Evolutionary conservation across 2,329 filamentous ascomycete species (phyloP).

Genomic region (Sphaerulina musiva): DNA sequence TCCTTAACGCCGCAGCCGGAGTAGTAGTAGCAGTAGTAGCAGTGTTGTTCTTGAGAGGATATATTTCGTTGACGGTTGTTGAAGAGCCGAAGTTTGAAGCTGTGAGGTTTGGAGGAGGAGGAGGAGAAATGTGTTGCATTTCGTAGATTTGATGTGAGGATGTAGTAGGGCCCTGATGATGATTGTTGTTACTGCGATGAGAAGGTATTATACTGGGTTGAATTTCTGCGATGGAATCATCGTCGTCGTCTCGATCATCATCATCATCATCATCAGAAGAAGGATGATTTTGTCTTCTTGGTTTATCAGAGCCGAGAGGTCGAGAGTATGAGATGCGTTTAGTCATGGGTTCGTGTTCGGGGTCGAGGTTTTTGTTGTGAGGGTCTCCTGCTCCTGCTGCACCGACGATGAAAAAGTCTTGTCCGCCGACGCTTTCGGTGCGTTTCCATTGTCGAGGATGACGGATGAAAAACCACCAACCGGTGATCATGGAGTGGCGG

Average conservation of each 20-base stretch:
- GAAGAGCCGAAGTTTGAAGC: background rate
- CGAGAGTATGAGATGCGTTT: constrained; percentile 11
- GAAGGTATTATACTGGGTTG: background rate
- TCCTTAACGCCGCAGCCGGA: background rate
- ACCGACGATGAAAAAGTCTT: constrained; percentile 14
- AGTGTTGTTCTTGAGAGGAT: background rate
- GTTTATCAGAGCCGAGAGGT: background rate
- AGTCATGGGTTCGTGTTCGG: background rate
- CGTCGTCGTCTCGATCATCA: background rate
- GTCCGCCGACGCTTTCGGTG: constrained; percentile 8
- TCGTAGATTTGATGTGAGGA: background rate
- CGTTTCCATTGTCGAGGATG: constrained; percentile 11
- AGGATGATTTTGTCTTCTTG: no score
- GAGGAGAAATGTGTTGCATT: background rate
- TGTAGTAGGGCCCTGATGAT: no score
- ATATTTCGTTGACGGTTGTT: background rate
- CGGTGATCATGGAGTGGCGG: constrained; percentile 66
- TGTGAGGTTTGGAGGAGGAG: background rate
- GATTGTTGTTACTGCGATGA: background rate
- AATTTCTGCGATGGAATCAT: background rate
- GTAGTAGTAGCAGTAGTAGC: no score
- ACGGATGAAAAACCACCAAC: constrained; percentile 61
- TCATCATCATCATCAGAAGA: no score
- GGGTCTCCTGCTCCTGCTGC: background rate
- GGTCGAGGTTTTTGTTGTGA: background rate